These are phyloP conservation scores for Septoria petroselini DNA, from an alignment of 2,329 filamentous ascomycete species.

Conservation along the genomic window DNA sequence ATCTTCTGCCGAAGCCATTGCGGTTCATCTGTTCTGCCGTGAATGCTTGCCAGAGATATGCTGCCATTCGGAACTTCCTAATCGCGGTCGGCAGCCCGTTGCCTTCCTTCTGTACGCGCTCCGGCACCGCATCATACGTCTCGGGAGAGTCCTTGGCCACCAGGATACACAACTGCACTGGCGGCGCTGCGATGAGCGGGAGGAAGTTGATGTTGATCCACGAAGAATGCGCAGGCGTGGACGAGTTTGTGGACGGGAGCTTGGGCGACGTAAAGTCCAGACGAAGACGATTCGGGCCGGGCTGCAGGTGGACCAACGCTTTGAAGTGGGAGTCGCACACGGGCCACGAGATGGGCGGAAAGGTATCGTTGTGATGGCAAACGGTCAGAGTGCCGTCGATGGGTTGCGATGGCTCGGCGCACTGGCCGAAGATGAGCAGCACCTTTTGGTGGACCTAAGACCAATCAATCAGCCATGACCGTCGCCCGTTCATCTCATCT, in stretches of 20 bases:
- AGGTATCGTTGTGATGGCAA: slow-evolving; percentile 77
- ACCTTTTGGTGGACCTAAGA: slow-evolving; percentile 85
- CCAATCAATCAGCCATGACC: slow-evolving; percentile 5
- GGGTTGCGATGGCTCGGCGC: slow-evolving; percentile 68
- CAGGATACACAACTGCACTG: slow-evolving; percentile 83
- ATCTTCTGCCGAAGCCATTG: slow-evolving; percentile 78
- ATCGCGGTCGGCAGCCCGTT: slow-evolving; percentile 78
- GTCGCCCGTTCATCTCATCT: slow-evolving; percentile 1
- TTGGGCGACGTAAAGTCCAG: slow-evolving; percentile 84
- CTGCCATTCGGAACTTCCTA: slow-evolving; percentile 89
- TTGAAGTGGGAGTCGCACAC: slow-evolving; percentile 90
- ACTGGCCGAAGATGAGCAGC: slow-evolving; percentile 73
- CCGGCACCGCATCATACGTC: slow-evolving; percentile 78
- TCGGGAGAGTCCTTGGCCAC: slow-evolving; percentile 83
- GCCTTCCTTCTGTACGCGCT: slow-evolving; percentile 72
- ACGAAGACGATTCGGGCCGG: slow-evolving; percentile 81
- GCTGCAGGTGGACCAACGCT: slow-evolving; percentile 81
- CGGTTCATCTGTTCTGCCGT: slow-evolving; percentile 95
- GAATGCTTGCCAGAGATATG: slow-evolving; percentile 95
- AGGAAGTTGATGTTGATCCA: slow-evolving; percentile 84
- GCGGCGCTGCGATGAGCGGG: slow-evolving; percentile 72
- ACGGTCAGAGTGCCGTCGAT: slow-evolving; percentile 78
- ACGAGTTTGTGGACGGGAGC: slow-evolving; percentile 64
- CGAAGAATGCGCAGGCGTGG: slow-evolving; percentile 70
- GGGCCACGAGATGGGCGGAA: slow-evolving; percentile 81